Evolutionary conservation across 2,329 filamentous ascomycete species (phyloP).

Genomic region (Ophiostoma montium): DNA sequence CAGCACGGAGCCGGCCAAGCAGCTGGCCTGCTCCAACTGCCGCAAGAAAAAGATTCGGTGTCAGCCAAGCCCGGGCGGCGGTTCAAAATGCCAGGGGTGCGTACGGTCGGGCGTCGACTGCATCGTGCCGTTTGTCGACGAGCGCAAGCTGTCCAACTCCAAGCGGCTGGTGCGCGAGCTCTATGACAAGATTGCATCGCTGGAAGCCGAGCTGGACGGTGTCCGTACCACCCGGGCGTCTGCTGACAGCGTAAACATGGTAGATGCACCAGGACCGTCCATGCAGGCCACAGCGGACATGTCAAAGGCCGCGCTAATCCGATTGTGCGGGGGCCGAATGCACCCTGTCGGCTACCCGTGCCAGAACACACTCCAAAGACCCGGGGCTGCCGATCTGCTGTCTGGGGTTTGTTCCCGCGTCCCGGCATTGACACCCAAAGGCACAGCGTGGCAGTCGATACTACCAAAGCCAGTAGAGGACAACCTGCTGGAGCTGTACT

Average conservation of each 20-base stretch:
- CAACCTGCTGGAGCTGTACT: constrained; percentile 6
- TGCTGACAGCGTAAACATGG: not conserved
- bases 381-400: not conserved
- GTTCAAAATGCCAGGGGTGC: not conserved
- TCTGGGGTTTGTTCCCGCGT: not conserved
- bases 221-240: not conserved
- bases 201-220: constrained; percentile 5
- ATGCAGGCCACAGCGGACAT: not conserved
- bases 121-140: constrained; percentile 3
- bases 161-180: constrained; percentile 7
- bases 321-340: constrained; percentile 2
- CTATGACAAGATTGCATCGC: constrained; percentile 1
- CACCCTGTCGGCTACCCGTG: not conserved
- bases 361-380: not conserved
- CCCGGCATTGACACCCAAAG: not conserved
- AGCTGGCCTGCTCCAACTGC: constrained; percentile 5
- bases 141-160: constrained; percentile 6
- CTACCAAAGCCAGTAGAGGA: not conserved
- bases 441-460: constrained; percentile 3
- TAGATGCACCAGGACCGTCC: not conserved
- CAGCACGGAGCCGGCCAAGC: constrained; percentile 5
- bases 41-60: constrained; percentile 6
- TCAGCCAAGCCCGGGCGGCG: not conserved
- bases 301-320: not conserved
- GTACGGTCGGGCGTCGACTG: not conserved